These are phyloP conservation scores for Hemileia vastatrix DNA, from an alignment of 1,284 basidiomycete species.

Conservation along the genomic window DNA sequence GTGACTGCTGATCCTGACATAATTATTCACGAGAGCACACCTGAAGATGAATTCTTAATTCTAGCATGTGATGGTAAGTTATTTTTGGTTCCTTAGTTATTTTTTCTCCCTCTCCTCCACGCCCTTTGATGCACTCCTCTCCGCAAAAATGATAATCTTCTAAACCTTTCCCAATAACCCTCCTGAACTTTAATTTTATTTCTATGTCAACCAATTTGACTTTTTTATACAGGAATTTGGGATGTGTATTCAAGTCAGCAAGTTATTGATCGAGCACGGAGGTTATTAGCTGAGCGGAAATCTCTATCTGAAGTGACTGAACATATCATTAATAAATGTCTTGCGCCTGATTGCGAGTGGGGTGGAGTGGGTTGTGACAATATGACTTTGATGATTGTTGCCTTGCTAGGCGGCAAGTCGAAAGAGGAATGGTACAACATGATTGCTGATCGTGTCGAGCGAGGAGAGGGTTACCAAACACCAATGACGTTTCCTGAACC, in stretches of 20 bases:
- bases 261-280: conserved; percentile 78
- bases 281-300: conserved; percentile 70
- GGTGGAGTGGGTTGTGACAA: conserved; percentile 98
- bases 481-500: conserved; percentile 59
- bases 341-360: conserved; percentile 84
- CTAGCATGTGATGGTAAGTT: conserved; percentile 85
- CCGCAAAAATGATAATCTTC: background rate
- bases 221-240: conserved; percentile 70
- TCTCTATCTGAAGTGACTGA: conserved; percentile 73
- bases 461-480: conserved; percentile 61
- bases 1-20: conserved; percentile 95
- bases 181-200: background rate
- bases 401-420: conserved; percentile 72
- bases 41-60: conserved; percentile 91
- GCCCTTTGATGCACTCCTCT: background rate
- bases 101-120: background rate
- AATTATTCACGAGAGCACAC: conserved; percentile 64
- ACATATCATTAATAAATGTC: conserved; percentile 81
- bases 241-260: conserved; percentile 91
- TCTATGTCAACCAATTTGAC: conserved; percentile 4
- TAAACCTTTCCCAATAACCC: background rate
- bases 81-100: background rate
- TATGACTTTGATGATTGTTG: conserved; percentile 93
- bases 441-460: conserved; percentile 74
- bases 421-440: conserved; percentile 87